Evolutionary conservation across 1,139 yeast genomes (phyloP), one percentile per base, ranked within the genome.

Genomic region (Candida sp.): DNA sequence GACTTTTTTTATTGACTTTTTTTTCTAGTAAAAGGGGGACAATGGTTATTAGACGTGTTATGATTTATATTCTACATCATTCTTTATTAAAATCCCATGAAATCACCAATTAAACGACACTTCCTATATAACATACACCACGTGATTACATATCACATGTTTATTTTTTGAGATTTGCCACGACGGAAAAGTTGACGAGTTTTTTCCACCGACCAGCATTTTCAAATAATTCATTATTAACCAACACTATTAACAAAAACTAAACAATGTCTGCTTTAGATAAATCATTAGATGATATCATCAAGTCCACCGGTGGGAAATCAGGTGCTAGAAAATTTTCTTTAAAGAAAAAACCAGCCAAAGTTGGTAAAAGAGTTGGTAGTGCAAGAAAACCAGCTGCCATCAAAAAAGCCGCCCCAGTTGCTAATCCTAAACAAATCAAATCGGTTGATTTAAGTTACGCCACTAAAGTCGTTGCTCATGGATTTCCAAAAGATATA

Each of bases 241-340:
- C 19, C 19, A 15, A 15, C 19, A 15, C 19, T 15, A 15, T 15
- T 15, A 15, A 15, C 19, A 9, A 36, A 25, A 22, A 32, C 41
- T 32, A 38, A 8, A 43, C 29, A 27, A 66, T 66, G 71, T 64
- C 83, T 54, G 77, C 86, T 60, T 80, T 93, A 71, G 97, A 93
- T 74, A 86, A 88, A 74, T 89, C 98, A 44, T 82, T 93, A 63
- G 99, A 93, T 73, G 98, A 91, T 60, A 93, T 93, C 64, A 88
- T 93, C 64, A 37, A 37, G 34, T 79, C 95, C 50, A 71, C 88
- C 49, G 61, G 58, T 57, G 69, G 56, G 70, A 73, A 64, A 60
- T 51, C 54, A 43, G 51, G 55, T 55, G 58, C 47, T 54, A 60
- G 42, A 59, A 58, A 55, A 42, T 53, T 60, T 40, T 41, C 42